A percentile compares a stretch with the other conserved stretches of the same genome.
These are phyloP conservation scores for Nitzschia putrida DNA, from an alignment of 108 stramenopile species.

Conservation along the genomic window DNA sequence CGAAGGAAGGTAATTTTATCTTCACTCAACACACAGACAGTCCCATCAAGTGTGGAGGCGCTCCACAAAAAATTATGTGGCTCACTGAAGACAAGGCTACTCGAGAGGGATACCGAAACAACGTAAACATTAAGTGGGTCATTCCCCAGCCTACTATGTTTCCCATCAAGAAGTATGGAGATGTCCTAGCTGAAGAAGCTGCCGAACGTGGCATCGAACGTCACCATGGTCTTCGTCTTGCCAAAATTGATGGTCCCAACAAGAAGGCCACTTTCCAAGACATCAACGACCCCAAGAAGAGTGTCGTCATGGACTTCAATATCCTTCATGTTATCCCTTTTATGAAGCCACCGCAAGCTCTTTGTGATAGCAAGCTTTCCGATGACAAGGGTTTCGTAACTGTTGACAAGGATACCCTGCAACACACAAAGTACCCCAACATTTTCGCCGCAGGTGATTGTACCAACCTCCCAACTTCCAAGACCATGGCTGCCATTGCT, in stretches of 20 bases:
- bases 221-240: conserved; percentile 21
- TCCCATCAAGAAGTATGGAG: conserved; percentile 39
- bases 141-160: conserved; percentile 32
- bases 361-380: conserved; percentile 26
- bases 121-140: conserved; percentile 28
- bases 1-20: conserved; percentile 14
- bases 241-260: conserved; percentile 29
- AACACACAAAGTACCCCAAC: conserved; percentile 39
- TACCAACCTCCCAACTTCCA: conserved; percentile 42
- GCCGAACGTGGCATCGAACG: conserved; percentile 29
- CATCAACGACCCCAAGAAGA: conserved; percentile 23
- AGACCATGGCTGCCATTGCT: conserved; percentile 49
- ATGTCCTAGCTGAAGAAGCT: conserved; percentile 30
- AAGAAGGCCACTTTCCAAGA: conserved; percentile 41
- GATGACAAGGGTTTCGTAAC: conserved; percentile 39
- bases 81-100: conserved; percentile 34
- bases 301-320: conserved; percentile 22
- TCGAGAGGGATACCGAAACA: conserved; percentile 21
- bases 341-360: conserved; percentile 34
- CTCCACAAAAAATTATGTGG: conserved; percentile 62
- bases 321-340: conserved; percentile 49
- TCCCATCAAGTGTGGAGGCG: conserved; percentile 52
- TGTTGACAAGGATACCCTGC: conserved; percentile 42
- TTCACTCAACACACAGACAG: conserved; percentile 30
- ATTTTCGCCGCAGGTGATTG: conserved; percentile 48